Base-by-base conservation (phyloP, 257 asterid genomes). In the Marsdenia floribunda region DNA sequence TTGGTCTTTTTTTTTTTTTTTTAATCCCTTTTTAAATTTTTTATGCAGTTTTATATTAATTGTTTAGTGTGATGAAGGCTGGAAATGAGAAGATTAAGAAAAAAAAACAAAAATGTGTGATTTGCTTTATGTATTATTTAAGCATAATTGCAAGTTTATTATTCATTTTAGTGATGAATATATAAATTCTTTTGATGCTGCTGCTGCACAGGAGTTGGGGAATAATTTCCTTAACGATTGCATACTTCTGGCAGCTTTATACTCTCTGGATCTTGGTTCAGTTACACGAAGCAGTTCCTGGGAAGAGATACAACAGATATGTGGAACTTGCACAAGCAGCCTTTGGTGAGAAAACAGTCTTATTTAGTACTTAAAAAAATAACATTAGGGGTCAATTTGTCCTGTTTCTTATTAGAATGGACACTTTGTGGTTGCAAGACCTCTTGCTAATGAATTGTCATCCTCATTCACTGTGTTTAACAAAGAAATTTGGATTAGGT, bases 271-370 rank as follows among this genome's bases (percentile, higher is more conserved):
- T 95, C 81, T 90, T 95, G n/a, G 99, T 95, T 80, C 99, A 92
- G 85, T 84, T 95, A 60, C 99, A 95, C 71, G 99, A 95, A 86
- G 99, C 99, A 57, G 97, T 95, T 72, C 99, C 99, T 0, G 99
- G 99, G 49, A 95, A 95, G 80, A 81, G 99, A 85, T 95, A 95
- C 80, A 95, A 92, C 83, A 82, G 98, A 95, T 92, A 95, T 24
- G 98, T 95, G 3, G 98, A 95, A 78, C 96, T 95, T 21, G 99
- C 99, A 21, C 96, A 95, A 79, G 99, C 98, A 60, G 99, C 99
- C 55, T 95, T 95, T 69, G 99, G 99, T 90, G 49, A 44, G 81
- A 40, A 53, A 46, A 44, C 70, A 24, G 42, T 44, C 15, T 21
- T 16, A 70, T n/a, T 44, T 12, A 24, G 18, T 71, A 26, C 21